phyloP scores from a whole-genome alignment of 2,329 filamentous ascomycete genomes.

The Penicillium aurantiogriseum region DNA sequence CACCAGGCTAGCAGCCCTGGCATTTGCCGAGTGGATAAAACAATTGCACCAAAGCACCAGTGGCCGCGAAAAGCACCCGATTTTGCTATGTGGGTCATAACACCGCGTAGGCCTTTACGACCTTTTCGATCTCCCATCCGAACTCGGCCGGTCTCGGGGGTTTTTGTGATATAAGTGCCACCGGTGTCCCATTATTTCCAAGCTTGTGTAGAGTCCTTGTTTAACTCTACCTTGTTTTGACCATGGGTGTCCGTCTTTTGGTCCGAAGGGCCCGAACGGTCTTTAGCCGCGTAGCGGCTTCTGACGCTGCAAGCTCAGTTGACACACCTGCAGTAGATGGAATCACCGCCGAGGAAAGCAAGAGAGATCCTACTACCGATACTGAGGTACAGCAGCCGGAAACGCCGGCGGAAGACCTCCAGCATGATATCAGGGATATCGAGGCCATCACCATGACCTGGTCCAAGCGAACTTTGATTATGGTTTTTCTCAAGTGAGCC shows the following conservation, averaged over 20 bases:
- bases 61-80: background rate
- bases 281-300: background rate
- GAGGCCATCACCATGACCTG: slow-evolving; percentile 48
- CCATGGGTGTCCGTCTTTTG: background rate
- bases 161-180: background rate
- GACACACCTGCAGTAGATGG: background rate
- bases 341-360: background rate
- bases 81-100: background rate
- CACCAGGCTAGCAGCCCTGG: background rate
- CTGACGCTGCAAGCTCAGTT: background rate
- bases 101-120: background rate
- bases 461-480: slow-evolving; percentile 33
- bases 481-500: slow-evolving; percentile 5
- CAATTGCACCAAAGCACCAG: background rate
- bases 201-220: background rate
- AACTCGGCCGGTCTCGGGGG: background rate
- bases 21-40: background rate
- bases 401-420: slow-evolving; percentile 15
- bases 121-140: background rate
- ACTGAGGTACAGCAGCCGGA: background rate
- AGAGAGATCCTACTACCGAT: background rate
- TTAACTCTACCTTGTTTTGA: background rate
- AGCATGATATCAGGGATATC: slow-evolving; percentile 44
- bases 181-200: background rate
- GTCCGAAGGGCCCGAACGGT: slow-evolving; percentile 1